A percentile compares a stretch with the other conserved stretches of the same genome.
These are phyloP conservation scores for Cocos nucifera DNA, from an alignment of 176 grass and related monocot species.

Conservation along the genomic window DNA sequence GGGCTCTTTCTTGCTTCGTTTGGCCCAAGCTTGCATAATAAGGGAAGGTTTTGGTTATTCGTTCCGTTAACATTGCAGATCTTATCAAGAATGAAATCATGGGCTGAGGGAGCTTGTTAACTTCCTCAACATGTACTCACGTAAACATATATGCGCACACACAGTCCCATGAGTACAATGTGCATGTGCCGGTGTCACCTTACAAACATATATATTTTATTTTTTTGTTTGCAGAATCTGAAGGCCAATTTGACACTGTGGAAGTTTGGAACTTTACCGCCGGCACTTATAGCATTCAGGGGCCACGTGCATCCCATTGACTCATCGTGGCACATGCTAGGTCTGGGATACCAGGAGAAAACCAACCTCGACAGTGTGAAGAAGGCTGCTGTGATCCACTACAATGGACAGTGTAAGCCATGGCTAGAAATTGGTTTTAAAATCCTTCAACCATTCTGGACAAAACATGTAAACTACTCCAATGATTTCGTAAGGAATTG, in stretches of 20 bases:
- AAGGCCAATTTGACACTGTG: conserved; percentile 76
- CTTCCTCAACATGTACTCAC: too few species aligned
- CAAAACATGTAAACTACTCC: conserved; percentile 70
- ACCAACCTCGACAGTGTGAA: conserved; percentile 43
- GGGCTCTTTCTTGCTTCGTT: too few species aligned
- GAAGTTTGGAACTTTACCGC: conserved; percentile 92
- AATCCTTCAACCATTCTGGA: conserved; percentile 78
- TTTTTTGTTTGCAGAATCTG: conserved; percentile 63
- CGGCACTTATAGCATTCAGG: conserved; percentile 76
- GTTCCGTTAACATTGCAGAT: too few species aligned
- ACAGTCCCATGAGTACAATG: too few species aligned
- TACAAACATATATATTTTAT: conserved; percentile 10
- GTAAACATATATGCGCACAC: too few species aligned
- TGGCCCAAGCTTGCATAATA: too few species aligned
- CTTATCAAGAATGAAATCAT: too few species aligned
- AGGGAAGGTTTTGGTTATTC: too few species aligned
- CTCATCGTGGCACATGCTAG: conserved; percentile 80
- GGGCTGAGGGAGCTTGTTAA: too few species aligned
- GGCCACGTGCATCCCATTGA: conserved; percentile 69
- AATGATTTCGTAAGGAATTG: conserved; percentile 77
- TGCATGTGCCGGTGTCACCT: too few species aligned
- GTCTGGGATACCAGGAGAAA: conserved; percentile 89
- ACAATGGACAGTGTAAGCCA: conserved; percentile 89
- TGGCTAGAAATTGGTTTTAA: conserved; percentile 89
- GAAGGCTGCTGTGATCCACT: conserved; percentile 71